Evolutionary conservation across 148 eudicot species (phyloP).

Genomic region (Salicornia ramosissima): DNA sequence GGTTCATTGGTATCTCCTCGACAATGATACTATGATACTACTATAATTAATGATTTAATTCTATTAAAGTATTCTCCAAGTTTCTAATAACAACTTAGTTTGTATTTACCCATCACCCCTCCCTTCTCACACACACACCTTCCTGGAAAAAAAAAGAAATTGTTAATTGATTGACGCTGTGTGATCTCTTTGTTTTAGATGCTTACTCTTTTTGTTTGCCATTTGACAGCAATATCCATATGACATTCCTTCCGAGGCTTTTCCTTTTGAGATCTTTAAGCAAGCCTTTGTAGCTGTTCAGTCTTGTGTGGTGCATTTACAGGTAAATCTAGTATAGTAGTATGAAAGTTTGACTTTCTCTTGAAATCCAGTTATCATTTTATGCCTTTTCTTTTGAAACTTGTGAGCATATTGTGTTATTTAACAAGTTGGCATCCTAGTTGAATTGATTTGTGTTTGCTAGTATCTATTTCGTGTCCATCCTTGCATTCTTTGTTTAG

Average conservation of each 20-base stretch:
- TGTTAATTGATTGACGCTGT: too few species aligned
- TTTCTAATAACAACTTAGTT: too few species aligned
- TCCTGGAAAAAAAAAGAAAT: too few species aligned
- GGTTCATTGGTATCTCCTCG: neutral
- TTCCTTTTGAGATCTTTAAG: slow-evolving; percentile 88
- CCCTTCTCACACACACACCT: too few species aligned
- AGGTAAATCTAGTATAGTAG: slow-evolving; percentile 43
- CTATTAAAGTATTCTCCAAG: too few species aligned
- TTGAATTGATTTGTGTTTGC: neutral
- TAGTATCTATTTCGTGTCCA: neutral
- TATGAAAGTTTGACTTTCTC: neutral
- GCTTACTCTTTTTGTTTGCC: neutral
- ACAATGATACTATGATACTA: neutral
- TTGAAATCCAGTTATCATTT: neutral
- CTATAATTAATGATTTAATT: too few species aligned
- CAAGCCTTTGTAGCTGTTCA: slow-evolving; percentile 99
- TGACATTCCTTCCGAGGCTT: slow-evolving; percentile 97
- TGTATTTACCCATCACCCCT: too few species aligned
- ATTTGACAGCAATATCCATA: slow-evolving; percentile 92
- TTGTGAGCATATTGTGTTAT: neutral
- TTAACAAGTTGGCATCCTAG: slow-evolving; percentile 7
- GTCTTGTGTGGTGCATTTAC: slow-evolving; percentile 98
- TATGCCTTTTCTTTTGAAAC: neutral
- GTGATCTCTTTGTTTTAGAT: neutral
- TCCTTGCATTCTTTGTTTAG: neutral